These are phyloP conservation scores for Ceratobasidium papillatum DNA, from an alignment of 1,284 basidiomycete genomes.

Conservation along the genomic window DNA sequence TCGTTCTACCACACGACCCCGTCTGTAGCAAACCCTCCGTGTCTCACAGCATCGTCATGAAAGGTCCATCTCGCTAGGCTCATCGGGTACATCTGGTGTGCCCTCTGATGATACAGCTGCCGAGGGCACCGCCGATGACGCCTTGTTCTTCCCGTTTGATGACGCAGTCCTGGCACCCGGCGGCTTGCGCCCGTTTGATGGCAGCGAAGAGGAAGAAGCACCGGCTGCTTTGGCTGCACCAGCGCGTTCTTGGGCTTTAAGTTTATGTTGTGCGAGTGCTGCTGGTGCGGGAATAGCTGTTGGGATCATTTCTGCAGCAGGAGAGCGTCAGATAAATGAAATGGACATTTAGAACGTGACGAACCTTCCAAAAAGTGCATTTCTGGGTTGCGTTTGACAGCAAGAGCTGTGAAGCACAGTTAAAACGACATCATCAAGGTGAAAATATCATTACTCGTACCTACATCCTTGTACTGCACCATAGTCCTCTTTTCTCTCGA, in stretches of 20 bases:
- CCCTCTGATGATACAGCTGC: slow-evolving; percentile 8
- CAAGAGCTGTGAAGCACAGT: slow-evolving; percentile 57
- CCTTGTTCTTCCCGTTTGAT: slow-evolving; percentile 23
- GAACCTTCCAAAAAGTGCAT: slow-evolving; percentile 75
- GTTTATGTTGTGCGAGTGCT: slow-evolving; percentile 41
- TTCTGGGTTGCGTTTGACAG: slow-evolving; percentile 72
- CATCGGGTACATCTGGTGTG: slow-evolving; percentile 30
- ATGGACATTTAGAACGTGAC: neutral
- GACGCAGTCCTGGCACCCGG: neutral
- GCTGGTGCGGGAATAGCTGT: slow-evolving; percentile 42
- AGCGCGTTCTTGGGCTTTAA: slow-evolving; percentile 11
- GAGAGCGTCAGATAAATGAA: neutral
- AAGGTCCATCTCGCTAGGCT: slow-evolving; percentile 31
- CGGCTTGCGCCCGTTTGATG: slow-evolving; percentile 18
- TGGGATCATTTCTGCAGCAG: slow-evolving; percentile 42
- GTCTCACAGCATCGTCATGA: neutral
- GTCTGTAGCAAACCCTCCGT: neutral
- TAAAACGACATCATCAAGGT: neutral
- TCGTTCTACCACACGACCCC: neutral
- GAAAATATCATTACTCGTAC: slow-evolving; percentile 54
- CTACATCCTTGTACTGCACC: slow-evolving; percentile 74
- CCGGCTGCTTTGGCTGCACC: neutral
- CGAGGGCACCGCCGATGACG: neutral
- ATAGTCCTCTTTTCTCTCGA: slow-evolving; percentile 69
- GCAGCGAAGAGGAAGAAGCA: neutral